Evolutionary conservation across 2,329 filamentous ascomycete genomes (phyloP).

Genomic region (Clonostachys sp.): DNA sequence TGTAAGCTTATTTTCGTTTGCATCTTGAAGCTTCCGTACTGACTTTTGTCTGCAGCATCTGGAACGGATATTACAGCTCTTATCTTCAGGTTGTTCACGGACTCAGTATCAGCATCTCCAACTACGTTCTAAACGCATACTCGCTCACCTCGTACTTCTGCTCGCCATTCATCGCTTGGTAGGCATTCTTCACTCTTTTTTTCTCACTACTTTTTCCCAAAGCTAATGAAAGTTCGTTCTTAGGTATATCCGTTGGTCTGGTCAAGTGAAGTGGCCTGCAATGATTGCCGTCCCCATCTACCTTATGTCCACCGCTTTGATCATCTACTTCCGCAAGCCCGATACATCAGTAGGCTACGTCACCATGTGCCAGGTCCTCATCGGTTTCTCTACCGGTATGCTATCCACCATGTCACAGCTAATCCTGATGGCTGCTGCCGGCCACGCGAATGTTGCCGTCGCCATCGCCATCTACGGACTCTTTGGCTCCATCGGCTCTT

Average conservation of each 20-base stretch:
- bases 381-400: conserved; percentile 55
- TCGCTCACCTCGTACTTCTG: conserved; percentile 38
- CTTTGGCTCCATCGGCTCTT: conserved; percentile 55
- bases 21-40: too few relatives aligned
- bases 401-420: conserved; percentile 57
- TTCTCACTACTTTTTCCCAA: too few relatives aligned
- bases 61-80: conserved; percentile 50
- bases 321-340: conserved; percentile 55
- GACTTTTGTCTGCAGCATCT: conserved; percentile 36
- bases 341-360: conserved; percentile 45
- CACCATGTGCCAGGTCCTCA: conserved; percentile 57
- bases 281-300: conserved; percentile 47
- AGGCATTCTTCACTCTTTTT: too few relatives aligned
- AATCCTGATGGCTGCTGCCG: conserved; percentile 53
- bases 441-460: conserved; percentile 56
- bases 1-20: too few relatives aligned
- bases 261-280: conserved; percentile 43
- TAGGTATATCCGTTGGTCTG: conserved; percentile 29
- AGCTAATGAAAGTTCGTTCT: too few relatives aligned
- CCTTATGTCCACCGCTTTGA: conserved; percentile 49
- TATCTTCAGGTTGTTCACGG: conserved; percentile 48
- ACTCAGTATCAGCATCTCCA: conserved; percentile 32
- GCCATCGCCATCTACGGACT: conserved; percentile 58
- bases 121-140: conserved; percentile 44
- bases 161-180: conserved; percentile 5